These are phyloP conservation scores for Berkeleyomyces rouxiae DNA, from an alignment of 2,329 filamentous ascomycete genomes.

Conservation along the genomic window DNA sequence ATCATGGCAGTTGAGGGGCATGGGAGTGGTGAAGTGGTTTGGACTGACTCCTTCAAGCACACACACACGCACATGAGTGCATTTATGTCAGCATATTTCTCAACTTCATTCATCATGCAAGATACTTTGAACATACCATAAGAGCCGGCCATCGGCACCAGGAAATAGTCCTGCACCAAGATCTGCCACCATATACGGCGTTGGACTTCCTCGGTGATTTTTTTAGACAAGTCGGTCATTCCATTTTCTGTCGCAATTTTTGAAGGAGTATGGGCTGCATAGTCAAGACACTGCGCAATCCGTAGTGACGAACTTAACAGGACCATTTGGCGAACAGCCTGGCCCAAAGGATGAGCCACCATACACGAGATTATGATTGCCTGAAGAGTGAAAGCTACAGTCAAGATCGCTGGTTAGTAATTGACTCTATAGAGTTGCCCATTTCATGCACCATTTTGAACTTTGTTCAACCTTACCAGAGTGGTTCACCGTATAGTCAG, in stretches of 20 bases:
- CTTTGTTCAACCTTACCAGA: not conserved
- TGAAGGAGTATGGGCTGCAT: not conserved
- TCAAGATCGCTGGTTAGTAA: not conserved
- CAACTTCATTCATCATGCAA: too few relatives aligned
- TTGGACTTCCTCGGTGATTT: slow-evolving; percentile 6
- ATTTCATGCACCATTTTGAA: not conserved
- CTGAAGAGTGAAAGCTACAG: slow-evolving; percentile 6
- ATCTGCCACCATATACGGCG: slow-evolving; percentile 13
- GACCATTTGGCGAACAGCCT: slow-evolving; percentile 12
- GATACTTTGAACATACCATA: slow-evolving; percentile 2
- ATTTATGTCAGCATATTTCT: not conserved
- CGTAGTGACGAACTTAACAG: slow-evolving; percentile 9
- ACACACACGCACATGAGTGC: not conserved
- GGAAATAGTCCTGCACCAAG: slow-evolving; percentile 12
- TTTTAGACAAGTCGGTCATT: not conserved
- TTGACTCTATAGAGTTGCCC: not conserved
- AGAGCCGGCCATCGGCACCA: slow-evolving; percentile 12
- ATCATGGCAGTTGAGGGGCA: slow-evolving; percentile 12
- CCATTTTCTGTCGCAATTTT: not conserved
- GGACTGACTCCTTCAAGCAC: slow-evolving; percentile 3
- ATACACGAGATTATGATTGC: slow-evolving; percentile 13
- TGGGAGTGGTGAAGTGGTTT: slow-evolving; percentile 12
- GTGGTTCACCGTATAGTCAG: slow-evolving; percentile 7
- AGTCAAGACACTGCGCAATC: slow-evolving; percentile 11
- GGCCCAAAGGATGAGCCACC: slow-evolving; percentile 11